phyloP scores from a whole-genome alignment of 495 filamentous ascomycete species.

The Tuber melanosporum region DNA sequence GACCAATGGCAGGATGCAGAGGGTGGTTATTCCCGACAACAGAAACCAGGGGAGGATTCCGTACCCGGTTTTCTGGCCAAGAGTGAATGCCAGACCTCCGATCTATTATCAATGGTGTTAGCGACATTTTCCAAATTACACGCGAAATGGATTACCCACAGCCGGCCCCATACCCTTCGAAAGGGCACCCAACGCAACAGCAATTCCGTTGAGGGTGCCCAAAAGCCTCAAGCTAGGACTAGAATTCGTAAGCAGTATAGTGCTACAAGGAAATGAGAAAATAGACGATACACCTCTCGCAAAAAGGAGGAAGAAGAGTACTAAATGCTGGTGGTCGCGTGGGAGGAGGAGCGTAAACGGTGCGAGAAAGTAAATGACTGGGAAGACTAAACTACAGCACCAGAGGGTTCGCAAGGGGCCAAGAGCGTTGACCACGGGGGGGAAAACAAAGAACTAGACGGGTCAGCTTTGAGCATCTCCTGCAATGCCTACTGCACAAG shows the following conservation, averaged over 20 bases:
- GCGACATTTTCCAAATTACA: background rate
- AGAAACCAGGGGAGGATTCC: constrained; percentile 76
- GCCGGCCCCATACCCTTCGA: constrained; percentile 74
- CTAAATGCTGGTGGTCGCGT: constrained; percentile 38
- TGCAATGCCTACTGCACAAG: background rate
- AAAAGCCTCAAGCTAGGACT: constrained; percentile 66
- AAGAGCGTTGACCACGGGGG: constrained; percentile 52
- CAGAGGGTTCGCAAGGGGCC: constrained; percentile 59
- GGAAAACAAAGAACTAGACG: constrained; percentile 57
- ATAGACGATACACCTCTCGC: constrained; percentile 64
- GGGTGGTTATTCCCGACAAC: constrained; percentile 52
- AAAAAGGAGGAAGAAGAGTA: constrained; percentile 54
- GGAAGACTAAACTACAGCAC: constrained; percentile 56
- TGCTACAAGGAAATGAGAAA: constrained; percentile 78
- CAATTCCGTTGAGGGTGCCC: constrained; percentile 84
- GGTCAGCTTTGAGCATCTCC: background rate
- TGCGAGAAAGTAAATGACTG: constrained; percentile 58
- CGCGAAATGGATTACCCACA: constrained; percentile 40
- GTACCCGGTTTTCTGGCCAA: constrained; percentile 63
- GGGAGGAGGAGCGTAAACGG: constrained; percentile 50
- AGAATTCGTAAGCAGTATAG: constrained; percentile 86
- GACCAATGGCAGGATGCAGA: constrained; percentile 62
- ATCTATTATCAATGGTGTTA: constrained; percentile 36
- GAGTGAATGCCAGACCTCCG: constrained; percentile 59
- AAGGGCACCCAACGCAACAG: constrained; percentile 68